A percentile compares a stretch with the other conserved stretches of the same genome.
These are phyloP conservation scores for Nakazawaea pomicola DNA, from an alignment of 805 yeast genomes.

Conservation along the genomic window DNA sequence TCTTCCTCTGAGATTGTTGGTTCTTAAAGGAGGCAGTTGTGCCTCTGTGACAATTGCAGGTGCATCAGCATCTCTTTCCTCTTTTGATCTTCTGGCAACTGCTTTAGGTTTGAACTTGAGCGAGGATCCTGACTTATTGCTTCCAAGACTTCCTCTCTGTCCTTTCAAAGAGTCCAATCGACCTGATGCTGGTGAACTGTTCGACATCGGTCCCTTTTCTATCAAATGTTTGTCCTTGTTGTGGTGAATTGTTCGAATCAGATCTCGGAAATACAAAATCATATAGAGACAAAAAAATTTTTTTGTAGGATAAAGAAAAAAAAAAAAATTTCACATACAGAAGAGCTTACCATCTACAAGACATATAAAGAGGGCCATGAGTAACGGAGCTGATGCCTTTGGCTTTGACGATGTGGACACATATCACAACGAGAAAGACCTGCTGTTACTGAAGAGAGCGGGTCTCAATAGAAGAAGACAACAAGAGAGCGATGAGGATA, in stretches of 20 bases:
- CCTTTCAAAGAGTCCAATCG: slow-evolving; percentile 30
- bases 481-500: slow-evolving; percentile 33
- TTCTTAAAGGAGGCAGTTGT: slow-evolving; percentile 15
- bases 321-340: slow-evolving; percentile 12
- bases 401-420: slow-evolving; percentile 67
- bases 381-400: slow-evolving; percentile 21
- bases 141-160: slow-evolving; percentile 20
- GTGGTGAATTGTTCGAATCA: not conserved
- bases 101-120: slow-evolving; percentile 81
- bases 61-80: slow-evolving; percentile 76
- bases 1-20: slow-evolving; percentile 30
- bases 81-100: slow-evolving; percentile 78
- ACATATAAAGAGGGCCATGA: too few species aligned
- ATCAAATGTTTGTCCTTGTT: not conserved
- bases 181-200: slow-evolving; percentile 16
- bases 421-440: slow-evolving; percentile 56
- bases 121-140: slow-evolving; percentile 16
- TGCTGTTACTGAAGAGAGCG: slow-evolving; percentile 51
- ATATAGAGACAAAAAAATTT: slow-evolving; percentile 2
- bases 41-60: slow-evolving; percentile 31
- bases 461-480: slow-evolving; percentile 34
- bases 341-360: slow-evolving; percentile 4
- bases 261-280: not conserved
- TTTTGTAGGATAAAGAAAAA: slow-evolving; percentile 13
- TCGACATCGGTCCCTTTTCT: slow-evolving; percentile 2